phyloP scores from a whole-genome alignment of 768 basidiomycete species.

The Mrakia gelida region DNA sequence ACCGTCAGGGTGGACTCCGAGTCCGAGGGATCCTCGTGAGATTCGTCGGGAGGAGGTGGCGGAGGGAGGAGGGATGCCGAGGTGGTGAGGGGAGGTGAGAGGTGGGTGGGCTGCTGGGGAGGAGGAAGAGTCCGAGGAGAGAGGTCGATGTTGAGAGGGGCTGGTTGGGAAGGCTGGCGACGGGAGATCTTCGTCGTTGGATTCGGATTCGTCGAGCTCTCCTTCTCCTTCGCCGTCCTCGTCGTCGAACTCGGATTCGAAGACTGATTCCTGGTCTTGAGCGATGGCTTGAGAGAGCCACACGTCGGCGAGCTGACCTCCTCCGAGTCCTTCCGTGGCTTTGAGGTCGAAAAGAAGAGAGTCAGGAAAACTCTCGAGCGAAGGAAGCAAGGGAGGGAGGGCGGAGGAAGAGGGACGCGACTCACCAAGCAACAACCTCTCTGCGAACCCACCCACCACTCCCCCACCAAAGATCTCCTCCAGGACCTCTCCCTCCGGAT shows the following conservation, averaged over 20 bases:
- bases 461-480: constrained; percentile 51
- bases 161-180: not conserved
- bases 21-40: constrained; percentile 35
- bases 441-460: constrained; percentile 56
- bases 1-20: constrained; percentile 25
- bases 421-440: constrained; percentile 66
- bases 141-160: not conserved
- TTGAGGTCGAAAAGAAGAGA: constrained; percentile 29
- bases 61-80: constrained; percentile 12
- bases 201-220: constrained; percentile 25
- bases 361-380: not conserved
- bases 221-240: constrained; percentile 44
- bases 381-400: not conserved
- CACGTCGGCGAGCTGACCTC: constrained; percentile 79
- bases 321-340: constrained; percentile 92
- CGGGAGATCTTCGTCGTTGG: not conserved
- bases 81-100: constrained; percentile 8
- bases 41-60: constrained; percentile 34
- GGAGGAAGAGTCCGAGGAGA: not conserved
- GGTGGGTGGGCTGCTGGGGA: not conserved
- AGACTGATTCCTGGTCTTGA: constrained; percentile 57
- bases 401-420: not conserved
- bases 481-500: constrained; percentile 37
- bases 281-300: constrained; percentile 98
- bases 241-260: constrained; percentile 52